phyloP scores from a whole-genome alignment of 768 basidiomycete species.

The Suillus luteus region DNA sequence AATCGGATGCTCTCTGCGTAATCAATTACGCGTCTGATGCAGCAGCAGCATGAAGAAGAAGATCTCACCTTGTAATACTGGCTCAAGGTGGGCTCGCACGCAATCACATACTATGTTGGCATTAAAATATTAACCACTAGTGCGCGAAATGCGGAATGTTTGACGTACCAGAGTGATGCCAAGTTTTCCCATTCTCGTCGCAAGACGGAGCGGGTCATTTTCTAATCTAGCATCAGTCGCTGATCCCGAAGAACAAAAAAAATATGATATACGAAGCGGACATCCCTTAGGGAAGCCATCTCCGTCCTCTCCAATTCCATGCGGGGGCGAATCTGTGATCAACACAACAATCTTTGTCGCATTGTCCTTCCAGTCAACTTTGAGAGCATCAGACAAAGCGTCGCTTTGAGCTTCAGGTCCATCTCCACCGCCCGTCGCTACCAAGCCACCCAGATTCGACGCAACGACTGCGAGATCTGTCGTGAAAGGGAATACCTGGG shows the following conservation, averaged over 20 bases:
- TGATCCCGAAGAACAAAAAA: not conserved
- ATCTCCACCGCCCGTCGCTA: not conserved
- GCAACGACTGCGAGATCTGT: not conserved
- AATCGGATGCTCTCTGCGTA: not conserved
- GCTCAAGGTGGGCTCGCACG: not conserved
- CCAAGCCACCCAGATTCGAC: not conserved
- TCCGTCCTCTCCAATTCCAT: not conserved
- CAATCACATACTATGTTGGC: not conserved
- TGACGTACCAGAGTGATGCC: slow-evolving; percentile 1
- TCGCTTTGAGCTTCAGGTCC: not conserved
- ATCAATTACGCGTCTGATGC: not conserved
- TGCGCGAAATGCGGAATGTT: not conserved
- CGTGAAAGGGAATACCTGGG: not conserved
- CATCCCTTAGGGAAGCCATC: not conserved
- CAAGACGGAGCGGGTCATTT: not conserved
- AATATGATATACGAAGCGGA: not conserved
- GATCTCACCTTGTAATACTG: not conserved
- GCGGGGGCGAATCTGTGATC: not conserved
- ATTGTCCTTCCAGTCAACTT: not conserved
- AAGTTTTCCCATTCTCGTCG: not conserved
- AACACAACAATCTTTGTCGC: not conserved
- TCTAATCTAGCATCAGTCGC: not conserved
- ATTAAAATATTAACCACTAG: not conserved
- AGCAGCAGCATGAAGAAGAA: not conserved
- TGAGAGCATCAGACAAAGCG: not conserved